Evolutionary conservation across 2,329 filamentous ascomycete species (phyloP).

Genomic region (Penicillium sp.): DNA sequence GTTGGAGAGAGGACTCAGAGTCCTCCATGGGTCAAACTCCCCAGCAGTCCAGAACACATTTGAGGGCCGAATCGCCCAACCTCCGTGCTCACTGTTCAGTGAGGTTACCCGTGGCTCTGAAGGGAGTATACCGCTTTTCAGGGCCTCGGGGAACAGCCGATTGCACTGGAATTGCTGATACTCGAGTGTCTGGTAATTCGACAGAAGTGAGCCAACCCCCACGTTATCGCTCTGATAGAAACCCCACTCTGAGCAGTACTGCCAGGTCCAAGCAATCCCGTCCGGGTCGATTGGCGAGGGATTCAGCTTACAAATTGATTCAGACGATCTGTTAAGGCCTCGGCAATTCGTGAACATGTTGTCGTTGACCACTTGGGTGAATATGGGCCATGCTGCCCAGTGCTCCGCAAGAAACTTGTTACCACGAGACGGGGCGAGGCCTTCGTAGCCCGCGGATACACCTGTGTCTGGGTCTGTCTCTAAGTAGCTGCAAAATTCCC

Average conservation of each 20-base stretch:
- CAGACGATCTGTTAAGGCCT: constrained; percentile 27
- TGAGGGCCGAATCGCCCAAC: constrained; percentile 58
- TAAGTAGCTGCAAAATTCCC: constrained; percentile 53
- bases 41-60: constrained; percentile 58
- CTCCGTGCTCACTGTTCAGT: constrained; percentile 53
- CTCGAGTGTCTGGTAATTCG: constrained; percentile 51
- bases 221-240: constrained; percentile 56
- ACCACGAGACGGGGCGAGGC: constrained; percentile 49
- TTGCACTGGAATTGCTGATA: constrained; percentile 54
- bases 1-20: constrained; percentile 49
- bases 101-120: constrained; percentile 42
- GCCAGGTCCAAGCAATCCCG: constrained; percentile 55
- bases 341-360: constrained; percentile 49
- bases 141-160: constrained; percentile 53
- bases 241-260: constrained; percentile 60
- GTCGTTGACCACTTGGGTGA: constrained; percentile 44
- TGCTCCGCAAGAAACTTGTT: constrained; percentile 47
- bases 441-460: constrained; percentile 42
- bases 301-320: constrained; percentile 46
- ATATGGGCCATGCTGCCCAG: constrained; percentile 48
- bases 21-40: constrained; percentile 59
- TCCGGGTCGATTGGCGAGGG: constrained; percentile 39
- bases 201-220: constrained; percentile 53
- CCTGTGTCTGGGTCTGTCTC: constrained; percentile 48
- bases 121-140: constrained; percentile 47